phyloP scores from a whole-genome alignment of 495 filamentous ascomycete species.

The Penicillium atrosanguineum region DNA sequence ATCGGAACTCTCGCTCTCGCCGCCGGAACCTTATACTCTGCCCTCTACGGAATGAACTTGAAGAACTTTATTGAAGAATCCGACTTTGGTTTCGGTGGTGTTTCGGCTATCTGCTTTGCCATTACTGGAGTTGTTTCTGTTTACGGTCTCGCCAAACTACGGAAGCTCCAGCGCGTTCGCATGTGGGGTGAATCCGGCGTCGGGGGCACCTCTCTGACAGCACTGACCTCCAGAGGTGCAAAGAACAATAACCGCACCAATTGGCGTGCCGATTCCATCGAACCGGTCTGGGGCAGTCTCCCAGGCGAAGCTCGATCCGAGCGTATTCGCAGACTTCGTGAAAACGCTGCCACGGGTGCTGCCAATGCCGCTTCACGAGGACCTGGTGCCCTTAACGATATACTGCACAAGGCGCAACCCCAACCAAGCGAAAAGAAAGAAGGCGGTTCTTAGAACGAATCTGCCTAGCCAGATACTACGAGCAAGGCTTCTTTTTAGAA shows the following conservation, averaged over 20 bases:
- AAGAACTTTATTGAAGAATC: slow-evolving; percentile 98
- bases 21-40: slow-evolving; percentile 89
- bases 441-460: not conserved
- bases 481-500: not conserved
- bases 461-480: not conserved
- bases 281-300: slow-evolving; percentile 44
- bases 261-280: slow-evolving; percentile 48
- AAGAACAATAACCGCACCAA: slow-evolving; percentile 31
- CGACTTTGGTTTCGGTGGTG: slow-evolving; percentile 77
- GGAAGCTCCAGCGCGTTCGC: slow-evolving; percentile 83
- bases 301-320: slow-evolving; percentile 47
- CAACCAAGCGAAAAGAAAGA: not conserved
- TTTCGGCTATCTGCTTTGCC: slow-evolving; percentile 66
- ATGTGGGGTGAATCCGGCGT: slow-evolving; percentile 66
- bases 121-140: slow-evolving; percentile 73
- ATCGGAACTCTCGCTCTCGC: slow-evolving; percentile 91
- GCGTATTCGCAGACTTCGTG: slow-evolving; percentile 39
- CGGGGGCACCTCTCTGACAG: slow-evolving; percentile 32
- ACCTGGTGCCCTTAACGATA: slow-evolving; percentile 8
- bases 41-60: slow-evolving; percentile 98
- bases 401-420: not conserved
- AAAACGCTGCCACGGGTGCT: slow-evolving; percentile 30
- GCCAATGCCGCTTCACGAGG: slow-evolving; percentile 17
- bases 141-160: slow-evolving; percentile 77
- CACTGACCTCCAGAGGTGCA: slow-evolving; percentile 27